Conservation (phyloP, 176 grass and related monocot species). For the Cenchrus purpureus region DNA sequence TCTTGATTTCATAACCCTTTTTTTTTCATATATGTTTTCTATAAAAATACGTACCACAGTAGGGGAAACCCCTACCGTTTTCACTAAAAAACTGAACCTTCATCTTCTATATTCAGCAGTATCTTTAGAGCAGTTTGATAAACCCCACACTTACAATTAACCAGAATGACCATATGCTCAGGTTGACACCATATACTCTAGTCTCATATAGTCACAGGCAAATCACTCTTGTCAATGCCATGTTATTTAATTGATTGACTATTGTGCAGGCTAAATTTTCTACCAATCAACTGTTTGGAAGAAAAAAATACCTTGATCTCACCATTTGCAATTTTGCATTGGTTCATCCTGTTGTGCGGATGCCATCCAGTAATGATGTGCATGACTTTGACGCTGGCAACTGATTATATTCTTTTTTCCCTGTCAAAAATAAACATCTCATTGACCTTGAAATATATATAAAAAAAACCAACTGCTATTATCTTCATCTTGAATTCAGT, state of each 20-base stretch:
- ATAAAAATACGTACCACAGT: slow-evolving; percentile 32
- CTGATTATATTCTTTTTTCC: not conserved
- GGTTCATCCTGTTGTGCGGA: not conserved
- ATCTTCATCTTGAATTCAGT: slow-evolving; percentile 5
- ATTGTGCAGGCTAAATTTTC: slow-evolving; percentile 52
- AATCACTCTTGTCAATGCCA: not conserved
- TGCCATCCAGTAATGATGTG: slow-evolving; percentile 28
- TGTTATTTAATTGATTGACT: not conserved
- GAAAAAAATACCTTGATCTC: not conserved
- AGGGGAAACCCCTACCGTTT: too few species aligned
- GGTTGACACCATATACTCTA: not conserved
- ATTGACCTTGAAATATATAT: not conserved
- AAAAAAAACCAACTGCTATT: not conserved
- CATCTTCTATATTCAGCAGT: slow-evolving; percentile 35
- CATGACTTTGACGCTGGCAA: not conserved
- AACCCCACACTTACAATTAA: slow-evolving; percentile 57
- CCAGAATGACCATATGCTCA: slow-evolving; percentile 15
- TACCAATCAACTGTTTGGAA: slow-evolving; percentile 31
- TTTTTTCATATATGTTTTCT: too few species aligned
- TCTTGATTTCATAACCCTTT: not conserved
- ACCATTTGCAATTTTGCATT: not conserved
- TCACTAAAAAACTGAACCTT: too few species aligned
- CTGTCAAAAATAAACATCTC: not conserved
- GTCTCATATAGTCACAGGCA: not conserved
- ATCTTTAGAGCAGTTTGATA: slow-evolving; percentile 59